phyloP scores from a whole-genome alignment of 495 filamentous ascomycete species.

The Poronia punctata region DNA sequence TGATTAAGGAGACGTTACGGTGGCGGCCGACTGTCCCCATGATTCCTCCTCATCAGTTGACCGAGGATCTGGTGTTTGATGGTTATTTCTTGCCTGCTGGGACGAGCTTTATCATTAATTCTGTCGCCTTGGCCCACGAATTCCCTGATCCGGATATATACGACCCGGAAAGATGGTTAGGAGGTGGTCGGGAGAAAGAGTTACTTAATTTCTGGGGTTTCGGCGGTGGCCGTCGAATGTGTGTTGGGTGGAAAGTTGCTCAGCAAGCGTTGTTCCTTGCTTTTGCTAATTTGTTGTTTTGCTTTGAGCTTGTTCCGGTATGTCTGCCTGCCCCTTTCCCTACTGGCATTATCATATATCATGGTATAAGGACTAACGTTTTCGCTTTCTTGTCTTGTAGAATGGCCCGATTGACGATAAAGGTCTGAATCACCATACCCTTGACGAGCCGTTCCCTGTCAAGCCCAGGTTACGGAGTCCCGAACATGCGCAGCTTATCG shows the following conservation, averaged over 20 bases:
- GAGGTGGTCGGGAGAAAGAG: conserved; percentile 28
- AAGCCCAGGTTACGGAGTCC: conserved; percentile 17
- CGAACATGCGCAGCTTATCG: conserved; percentile 19
- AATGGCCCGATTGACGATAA: conserved; percentile 13
- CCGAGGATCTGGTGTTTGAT: conserved; percentile 40
- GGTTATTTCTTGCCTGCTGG: conserved; percentile 42
- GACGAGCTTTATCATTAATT: conserved; percentile 29
- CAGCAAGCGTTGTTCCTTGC: conserved; percentile 33
- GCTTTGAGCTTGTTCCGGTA: conserved; percentile 27
- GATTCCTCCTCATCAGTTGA: conserved; percentile 22
- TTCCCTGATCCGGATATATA: conserved; percentile 29
- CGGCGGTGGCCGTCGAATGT: conserved; percentile 38
- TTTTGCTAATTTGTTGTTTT: conserved; percentile 32
- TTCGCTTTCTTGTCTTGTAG: conserved; percentile 7
- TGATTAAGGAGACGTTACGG: conserved; percentile 49
- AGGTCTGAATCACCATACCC: conserved; percentile 21
- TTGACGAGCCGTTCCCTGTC: conserved; percentile 27
- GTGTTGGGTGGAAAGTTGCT: conserved; percentile 39
- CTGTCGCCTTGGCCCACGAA: conserved; percentile 22
- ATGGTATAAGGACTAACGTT: neutral
- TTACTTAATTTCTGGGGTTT: conserved; percentile 34
- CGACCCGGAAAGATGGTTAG: conserved; percentile 40
- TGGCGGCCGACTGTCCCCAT: conserved; percentile 40
- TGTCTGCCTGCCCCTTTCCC: neutral
- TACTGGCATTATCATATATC: conserved; percentile 6